A percentile compares a stretch with the other conserved stretches of the same genome.
Evolutionary conservation across 1,139 yeast species (phyloP).

Genomic region (Sugiyamaella grinbergsii): DNA sequence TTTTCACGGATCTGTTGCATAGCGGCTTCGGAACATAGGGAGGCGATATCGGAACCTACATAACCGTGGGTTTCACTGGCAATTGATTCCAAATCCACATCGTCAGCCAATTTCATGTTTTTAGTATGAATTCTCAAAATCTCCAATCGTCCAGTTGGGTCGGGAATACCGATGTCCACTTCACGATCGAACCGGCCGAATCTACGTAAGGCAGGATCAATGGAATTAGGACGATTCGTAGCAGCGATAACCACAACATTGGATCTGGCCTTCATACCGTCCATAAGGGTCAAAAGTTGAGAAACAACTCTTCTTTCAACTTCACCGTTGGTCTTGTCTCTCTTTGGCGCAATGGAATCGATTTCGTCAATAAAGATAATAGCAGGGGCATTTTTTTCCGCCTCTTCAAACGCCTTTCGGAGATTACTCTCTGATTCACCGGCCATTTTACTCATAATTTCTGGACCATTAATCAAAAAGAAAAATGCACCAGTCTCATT

Average conservation of each 20-base stretch:
- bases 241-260: constrained; percentile 95
- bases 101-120: constrained; percentile 95
- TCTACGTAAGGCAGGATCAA: constrained; percentile 97
- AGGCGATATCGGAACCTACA: constrained; percentile 94
- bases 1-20: constrained; percentile 98
- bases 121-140: constrained; percentile 91
- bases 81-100: constrained; percentile 91
- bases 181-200: constrained; percentile 99
- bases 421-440: constrained; percentile 98
- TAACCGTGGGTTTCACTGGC: constrained; percentile 95
- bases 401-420: constrained; percentile 98
- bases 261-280: constrained; percentile 99
- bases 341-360: constrained; percentile 98
- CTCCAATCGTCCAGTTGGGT: constrained; percentile 97
- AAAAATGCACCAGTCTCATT: constrained; percentile 99
- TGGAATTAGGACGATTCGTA: constrained; percentile 96
- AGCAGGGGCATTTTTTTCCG: constrained; percentile 97
- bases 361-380: constrained; percentile 98
- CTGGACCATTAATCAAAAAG: constrained; percentile 98
- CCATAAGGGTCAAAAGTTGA: constrained; percentile 95
- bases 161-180: constrained; percentile 98
- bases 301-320: constrained; percentile 98
- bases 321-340: constrained; percentile 99
- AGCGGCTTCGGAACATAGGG: constrained; percentile 98
- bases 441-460: constrained; percentile 99